Base-by-base conservation (phyloP, 2,329 filamentous ascomycete genomes). In the Botrytis aclada region DNA sequence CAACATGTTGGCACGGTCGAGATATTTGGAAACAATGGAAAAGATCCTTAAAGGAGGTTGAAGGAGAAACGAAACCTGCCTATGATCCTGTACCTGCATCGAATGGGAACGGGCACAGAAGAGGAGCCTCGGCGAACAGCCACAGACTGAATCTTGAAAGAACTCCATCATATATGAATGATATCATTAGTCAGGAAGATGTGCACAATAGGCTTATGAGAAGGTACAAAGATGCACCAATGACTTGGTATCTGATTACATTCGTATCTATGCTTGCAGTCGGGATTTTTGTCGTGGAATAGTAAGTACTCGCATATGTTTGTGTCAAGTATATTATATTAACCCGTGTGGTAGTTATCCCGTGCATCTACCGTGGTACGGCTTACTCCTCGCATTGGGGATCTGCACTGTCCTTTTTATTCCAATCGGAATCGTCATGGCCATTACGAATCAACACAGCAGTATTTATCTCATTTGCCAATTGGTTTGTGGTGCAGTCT, bases 391-490 rank as follows among this genome's bases (percentile, higher is more conserved):
- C 9, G 92, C 94, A 1, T 86, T 97, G 3, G 88, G 85, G 39
- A 93, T 97, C 71, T 94, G 93, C 74, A 89, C 90, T 32, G 82
- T 95, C 71, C 91, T 97, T 74, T 97, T 97, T 83, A 93, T 97
- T 74, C 94, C 94, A 18, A 95, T 96, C 76, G 94, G 94, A 74
- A 96, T 97, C 80, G 92, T 97, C 78, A 97, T 96, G 92, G 94
- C 93, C 25, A 93, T 97, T 77, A 97, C 94, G 16, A 97, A 96
- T 81, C 93, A 95, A 80, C 93, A 96, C 81, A 93, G 90, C 82
- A 93, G 91, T 81, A 93, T 95, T 76, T 96, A 95, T 81, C 87
- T 96, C 51, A 93, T 96, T 78, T 95, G 93, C 81, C 93, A 96
- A 82, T 87, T 97, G 73, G 90, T 96, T 76, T 95, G 93, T 75